Percentiles rank a stretch among this genome's conserved stretches.
These are phyloP conservation scores for Lasiodiplodia sp. DNA, from an alignment of 2,329 filamentous ascomycete genomes.

Conservation along the genomic window DNA sequence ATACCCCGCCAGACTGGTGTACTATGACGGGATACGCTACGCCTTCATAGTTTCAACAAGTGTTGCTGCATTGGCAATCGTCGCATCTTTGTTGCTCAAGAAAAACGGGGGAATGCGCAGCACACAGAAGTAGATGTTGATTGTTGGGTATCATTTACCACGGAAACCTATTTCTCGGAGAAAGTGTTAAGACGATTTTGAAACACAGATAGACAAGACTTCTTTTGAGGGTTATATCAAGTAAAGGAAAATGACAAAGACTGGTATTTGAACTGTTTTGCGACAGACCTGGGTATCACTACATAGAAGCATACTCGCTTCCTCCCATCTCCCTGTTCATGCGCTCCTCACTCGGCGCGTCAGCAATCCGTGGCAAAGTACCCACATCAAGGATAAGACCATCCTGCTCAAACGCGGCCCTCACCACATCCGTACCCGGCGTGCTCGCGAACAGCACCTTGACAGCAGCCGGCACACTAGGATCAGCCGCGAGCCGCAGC, in stretches of 20 bases:
- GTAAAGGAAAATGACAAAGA: too few relatives aligned
- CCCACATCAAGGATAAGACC: neutral
- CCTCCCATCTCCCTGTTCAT: neutral
- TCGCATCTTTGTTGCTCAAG: conserved; percentile 53
- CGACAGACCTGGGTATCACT: neutral
- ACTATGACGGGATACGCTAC: conserved; percentile 65
- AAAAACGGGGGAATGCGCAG: neutral
- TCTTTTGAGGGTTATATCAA: too few relatives aligned
- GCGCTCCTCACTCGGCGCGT: neutral
- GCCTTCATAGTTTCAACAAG: conserved; percentile 64
- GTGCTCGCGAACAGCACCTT: neutral
- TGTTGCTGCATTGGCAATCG: conserved; percentile 58
- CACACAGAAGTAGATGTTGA: neutral
- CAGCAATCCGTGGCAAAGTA: neutral
- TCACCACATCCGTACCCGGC: neutral
- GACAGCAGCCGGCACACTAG: neutral
- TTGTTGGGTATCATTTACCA: neutral
- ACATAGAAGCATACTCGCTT: neutral
- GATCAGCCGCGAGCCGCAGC: neutral
- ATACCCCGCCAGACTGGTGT: conserved; percentile 63
- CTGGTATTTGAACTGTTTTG: too few relatives aligned
- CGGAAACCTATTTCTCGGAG: too few relatives aligned
- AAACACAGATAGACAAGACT: too few relatives aligned
- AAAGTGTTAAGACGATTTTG: too few relatives aligned
- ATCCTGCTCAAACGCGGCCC: neutral